Conservation (phyloP, 1,284 basidiomycete species). For the Rhodotorula sp. region DNA sequence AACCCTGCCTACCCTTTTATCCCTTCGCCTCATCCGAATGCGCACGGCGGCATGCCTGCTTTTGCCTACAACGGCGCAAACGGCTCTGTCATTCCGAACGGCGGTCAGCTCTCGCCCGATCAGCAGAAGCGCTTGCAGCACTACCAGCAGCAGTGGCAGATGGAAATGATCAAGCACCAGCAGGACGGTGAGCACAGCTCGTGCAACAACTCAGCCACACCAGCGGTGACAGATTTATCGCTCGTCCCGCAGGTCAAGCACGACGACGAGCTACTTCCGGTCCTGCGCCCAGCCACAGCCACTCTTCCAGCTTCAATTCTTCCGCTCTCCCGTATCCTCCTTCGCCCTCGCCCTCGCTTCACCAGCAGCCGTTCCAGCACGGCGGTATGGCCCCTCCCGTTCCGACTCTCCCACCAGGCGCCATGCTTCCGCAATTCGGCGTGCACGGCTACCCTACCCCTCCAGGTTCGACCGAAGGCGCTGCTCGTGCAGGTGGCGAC, state of each 20-base stretch:
- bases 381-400: neutral
- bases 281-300: constrained; percentile 11
- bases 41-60: neutral
- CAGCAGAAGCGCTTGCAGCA: constrained; percentile 30
- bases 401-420: constrained; percentile 22
- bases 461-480: constrained; percentile 29
- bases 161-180: constrained; percentile 35
- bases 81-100: neutral
- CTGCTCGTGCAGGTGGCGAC: constrained; percentile 10
- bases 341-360: neutral
- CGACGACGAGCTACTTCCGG: constrained; percentile 31
- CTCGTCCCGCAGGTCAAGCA: neutral
- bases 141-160: constrained; percentile 36
- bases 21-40: constrained; percentile 36
- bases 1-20: constrained; percentile 37
- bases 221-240: neutral
- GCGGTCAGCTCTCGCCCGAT: constrained; percentile 1
- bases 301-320: constrained; percentile 11
- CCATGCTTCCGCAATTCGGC: constrained; percentile 28
- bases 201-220: neutral
- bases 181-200: constrained; percentile 6
- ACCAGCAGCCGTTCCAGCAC: neutral
- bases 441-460: constrained; percentile 35
- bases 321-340: constrained; percentile 18
- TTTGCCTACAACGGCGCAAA: neutral